Conservation (phyloP, 2,329 filamentous ascomycete species). For the Ceratocystis diversiconidia region DNA sequence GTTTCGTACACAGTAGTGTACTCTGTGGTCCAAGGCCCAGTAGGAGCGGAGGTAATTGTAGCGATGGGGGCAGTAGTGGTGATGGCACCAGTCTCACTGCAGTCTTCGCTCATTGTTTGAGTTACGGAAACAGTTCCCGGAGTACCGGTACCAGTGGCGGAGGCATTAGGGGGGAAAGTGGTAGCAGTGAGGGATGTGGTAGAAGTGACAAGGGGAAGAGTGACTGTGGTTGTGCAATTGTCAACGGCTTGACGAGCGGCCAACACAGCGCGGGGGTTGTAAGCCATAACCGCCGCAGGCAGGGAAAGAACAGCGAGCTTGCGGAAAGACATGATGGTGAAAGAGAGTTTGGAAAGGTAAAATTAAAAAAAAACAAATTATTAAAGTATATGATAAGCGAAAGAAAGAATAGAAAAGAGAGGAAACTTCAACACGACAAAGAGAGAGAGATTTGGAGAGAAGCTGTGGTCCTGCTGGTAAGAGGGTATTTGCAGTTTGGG, state of each 20-base stretch:
- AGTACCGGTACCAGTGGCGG: background rate
- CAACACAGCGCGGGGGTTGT: constrained; percentile 12
- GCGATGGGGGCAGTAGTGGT: background rate
- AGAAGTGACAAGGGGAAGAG: background rate
- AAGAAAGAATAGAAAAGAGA: background rate
- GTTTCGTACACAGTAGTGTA: constrained; percentile 17
- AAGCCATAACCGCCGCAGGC: constrained; percentile 12
- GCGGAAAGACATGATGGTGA: constrained; percentile 12
- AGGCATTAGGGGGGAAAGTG: background rate
- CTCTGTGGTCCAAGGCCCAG: constrained; percentile 9
- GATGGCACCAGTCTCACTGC: background rate
- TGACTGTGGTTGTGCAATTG: constrained; percentile 7
- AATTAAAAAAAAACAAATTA: background rate
- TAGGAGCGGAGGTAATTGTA: background rate
- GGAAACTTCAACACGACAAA: background rate
- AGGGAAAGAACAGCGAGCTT: constrained; percentile 14
- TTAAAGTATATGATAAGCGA: constrained; percentile 4
- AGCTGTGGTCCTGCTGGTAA: background rate
- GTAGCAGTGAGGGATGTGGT: background rate
- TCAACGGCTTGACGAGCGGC: constrained; percentile 4
- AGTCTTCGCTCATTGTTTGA: background rate
- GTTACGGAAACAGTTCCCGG: background rate
- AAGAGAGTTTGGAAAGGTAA: background rate
- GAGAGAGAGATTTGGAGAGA: background rate
- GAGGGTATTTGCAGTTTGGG: fast-evolving